Evolutionary conservation across 257 asterid genomes (phyloP).

Genomic region (Primulina eburnea): DNA sequence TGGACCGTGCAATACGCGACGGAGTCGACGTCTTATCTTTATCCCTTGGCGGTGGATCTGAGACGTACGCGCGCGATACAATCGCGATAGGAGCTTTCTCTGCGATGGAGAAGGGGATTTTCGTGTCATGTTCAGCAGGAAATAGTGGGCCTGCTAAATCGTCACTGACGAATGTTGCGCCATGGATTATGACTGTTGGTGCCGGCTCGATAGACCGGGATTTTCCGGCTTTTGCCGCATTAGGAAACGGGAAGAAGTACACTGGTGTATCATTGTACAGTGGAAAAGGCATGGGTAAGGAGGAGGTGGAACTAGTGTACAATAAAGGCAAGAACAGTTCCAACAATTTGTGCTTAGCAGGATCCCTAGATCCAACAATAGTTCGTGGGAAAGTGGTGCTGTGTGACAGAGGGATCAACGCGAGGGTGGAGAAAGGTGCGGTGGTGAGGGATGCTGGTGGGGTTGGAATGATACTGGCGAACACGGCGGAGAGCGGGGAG

Average conservation of each 20-base stretch:
- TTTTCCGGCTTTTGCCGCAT: slow-evolving; percentile 44
- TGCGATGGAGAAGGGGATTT: slow-evolving; percentile 66
- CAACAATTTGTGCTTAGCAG: slow-evolving; percentile 43
- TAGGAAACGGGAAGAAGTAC: slow-evolving; percentile 45
- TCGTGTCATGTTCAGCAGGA: slow-evolving; percentile 67
- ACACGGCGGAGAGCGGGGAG: slow-evolving; percentile 59
- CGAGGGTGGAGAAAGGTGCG: slow-evolving; percentile 48
- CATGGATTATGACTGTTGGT: slow-evolving; percentile 76
- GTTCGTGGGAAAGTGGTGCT: slow-evolving; percentile 59
- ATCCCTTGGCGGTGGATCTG: slow-evolving; percentile 56
- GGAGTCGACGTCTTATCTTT: slow-evolving; percentile 67
- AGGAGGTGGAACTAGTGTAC: slow-evolving; percentile 40
- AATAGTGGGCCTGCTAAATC: slow-evolving; percentile 47
- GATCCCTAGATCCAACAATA: slow-evolving; percentile 36
- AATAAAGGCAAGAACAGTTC: slow-evolving; percentile 27
- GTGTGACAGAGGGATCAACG: slow-evolving; percentile 52
- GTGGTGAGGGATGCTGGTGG: slow-evolving; percentile 60
- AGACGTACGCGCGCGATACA: slow-evolving; percentile 39
- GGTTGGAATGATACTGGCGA: slow-evolving; percentile 58
- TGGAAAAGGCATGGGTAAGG: slow-evolving; percentile 41
- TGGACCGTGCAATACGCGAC: slow-evolving; percentile 62
- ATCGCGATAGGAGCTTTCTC: slow-evolving; percentile 58
- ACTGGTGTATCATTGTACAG: slow-evolving; percentile 53
- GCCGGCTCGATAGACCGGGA: slow-evolving; percentile 69
- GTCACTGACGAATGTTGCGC: slow-evolving; percentile 53